phyloP scores from a whole-genome alignment of 805 yeast species.

The Nakazawaea holstii region DNA sequence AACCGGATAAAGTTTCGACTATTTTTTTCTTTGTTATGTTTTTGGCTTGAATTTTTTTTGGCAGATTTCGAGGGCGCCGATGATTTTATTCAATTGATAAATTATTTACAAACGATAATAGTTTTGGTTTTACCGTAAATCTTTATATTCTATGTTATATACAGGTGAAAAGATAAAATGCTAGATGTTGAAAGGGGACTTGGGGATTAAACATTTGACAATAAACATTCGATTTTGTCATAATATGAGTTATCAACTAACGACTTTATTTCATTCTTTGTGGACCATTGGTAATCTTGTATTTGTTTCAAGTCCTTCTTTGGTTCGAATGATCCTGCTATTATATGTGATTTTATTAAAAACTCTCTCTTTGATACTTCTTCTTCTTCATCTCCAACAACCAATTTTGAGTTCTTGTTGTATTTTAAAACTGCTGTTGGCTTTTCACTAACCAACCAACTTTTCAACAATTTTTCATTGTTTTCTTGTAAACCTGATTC shows the following conservation, averaged over 20 bases:
- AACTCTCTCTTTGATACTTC: conserved; percentile 47
- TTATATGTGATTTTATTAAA: conserved; percentile 78
- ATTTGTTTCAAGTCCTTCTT: conserved; percentile 30
- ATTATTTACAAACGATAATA: too few relatives aligned
- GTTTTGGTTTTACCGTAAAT: too few relatives aligned
- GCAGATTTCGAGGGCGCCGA: too few relatives aligned
- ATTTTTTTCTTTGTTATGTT: too few relatives aligned
- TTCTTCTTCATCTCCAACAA: conserved; percentile 16
- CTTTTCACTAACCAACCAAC: conserved; percentile 86
- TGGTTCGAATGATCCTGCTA: conserved; percentile 71
- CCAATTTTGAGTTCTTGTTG: conserved; percentile 21
- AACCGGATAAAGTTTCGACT: too few relatives aligned
- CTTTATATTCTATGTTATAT: too few relatives aligned
- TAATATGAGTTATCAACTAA: conserved; percentile 52
- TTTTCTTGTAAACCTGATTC: conserved; percentile 62
- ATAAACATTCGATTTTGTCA: conserved; percentile 44
- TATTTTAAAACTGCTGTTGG: conserved; percentile 71
- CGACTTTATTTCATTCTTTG: conserved; percentile 67
- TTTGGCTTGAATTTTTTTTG: too few relatives aligned
- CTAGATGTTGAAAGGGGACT: too few relatives aligned
- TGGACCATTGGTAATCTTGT: conserved; percentile 72
- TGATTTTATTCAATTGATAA: too few relatives aligned
- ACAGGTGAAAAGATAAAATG: too few relatives aligned
- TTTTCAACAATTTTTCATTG: conserved; percentile 75
- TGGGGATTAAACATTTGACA: conserved; percentile 19